A percentile compares a stretch with the other conserved stretches of the same genome.
Conservation (phyloP, 2,329 filamentous ascomycete species). For the Epichloe hybrida region DNA sequence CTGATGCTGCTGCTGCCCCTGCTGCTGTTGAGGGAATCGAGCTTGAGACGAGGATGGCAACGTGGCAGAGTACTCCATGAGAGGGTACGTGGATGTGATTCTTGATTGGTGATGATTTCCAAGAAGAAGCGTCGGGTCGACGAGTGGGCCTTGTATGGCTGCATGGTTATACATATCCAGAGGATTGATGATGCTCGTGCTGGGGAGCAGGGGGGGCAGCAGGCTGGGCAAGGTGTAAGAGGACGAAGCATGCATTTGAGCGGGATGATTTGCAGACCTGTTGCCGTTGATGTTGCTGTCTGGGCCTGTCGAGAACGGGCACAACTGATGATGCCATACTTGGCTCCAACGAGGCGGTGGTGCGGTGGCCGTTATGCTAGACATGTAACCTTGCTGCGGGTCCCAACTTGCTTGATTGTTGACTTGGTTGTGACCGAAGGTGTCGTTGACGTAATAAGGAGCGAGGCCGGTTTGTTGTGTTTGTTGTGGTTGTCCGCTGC, state of each 20-base stretch:
- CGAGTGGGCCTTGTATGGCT: neutral
- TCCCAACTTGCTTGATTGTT: neutral
- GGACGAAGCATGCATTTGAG: neutral
- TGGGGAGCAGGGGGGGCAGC: neutral
- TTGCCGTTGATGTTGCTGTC: neutral
- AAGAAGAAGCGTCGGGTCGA: neutral
- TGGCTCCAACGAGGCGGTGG: neutral
- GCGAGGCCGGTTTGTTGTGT: neutral
- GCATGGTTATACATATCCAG: neutral
- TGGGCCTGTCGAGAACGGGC: neutral
- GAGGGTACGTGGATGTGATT: neutral
- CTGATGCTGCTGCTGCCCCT: too few relatives aligned
- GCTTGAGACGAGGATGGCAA: neutral
- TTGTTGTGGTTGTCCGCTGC: neutral
- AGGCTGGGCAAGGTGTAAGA: neutral
- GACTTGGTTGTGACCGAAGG: neutral
- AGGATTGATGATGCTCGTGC: neutral
- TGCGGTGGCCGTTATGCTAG: neutral
- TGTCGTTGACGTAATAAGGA: neutral
- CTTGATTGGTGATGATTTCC: neutral
- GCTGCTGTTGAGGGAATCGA: too few relatives aligned
- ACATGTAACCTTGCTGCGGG: neutral
- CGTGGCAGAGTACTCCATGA: neutral
- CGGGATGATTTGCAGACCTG: neutral
- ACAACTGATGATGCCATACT: neutral